Conservation (phyloP, 1,139 yeast species). For the Taphrina communis region DNA sequence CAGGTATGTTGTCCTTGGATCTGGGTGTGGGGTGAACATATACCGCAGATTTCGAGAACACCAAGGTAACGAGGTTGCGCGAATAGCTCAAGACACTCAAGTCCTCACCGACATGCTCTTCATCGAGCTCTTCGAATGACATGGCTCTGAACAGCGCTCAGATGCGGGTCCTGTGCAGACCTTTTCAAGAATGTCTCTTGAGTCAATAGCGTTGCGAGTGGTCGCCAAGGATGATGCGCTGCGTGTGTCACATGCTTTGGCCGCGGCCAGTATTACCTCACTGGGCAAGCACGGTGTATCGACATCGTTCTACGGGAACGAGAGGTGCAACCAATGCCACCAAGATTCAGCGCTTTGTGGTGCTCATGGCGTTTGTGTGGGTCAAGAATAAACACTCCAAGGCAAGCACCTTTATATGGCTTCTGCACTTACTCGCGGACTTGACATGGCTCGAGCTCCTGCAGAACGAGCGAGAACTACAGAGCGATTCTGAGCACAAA, state of each 20-base stretch:
- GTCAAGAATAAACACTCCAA: constrained; percentile 4
- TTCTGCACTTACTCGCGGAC: no score
- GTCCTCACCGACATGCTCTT: constrained; percentile 32
- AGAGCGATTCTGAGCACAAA: no score
- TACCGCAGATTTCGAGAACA: constrained; percentile 58
- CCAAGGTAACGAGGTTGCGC: constrained; percentile 46
- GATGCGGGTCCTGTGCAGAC: not conserved
- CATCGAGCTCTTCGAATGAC: constrained; percentile 29
- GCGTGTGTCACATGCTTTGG: constrained; percentile 10
- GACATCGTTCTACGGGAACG: not conserved
- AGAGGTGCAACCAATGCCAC: not conserved
- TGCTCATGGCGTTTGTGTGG: constrained; percentile 8
- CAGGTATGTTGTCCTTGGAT: constrained; percentile 76
- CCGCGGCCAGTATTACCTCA: not conserved
- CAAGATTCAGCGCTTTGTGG: constrained; percentile 2
- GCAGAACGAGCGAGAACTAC: not conserved
- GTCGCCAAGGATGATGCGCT: constrained; percentile 5
- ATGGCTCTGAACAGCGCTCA: not conserved
- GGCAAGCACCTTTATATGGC: not conserved
- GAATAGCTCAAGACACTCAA: constrained; percentile 34
- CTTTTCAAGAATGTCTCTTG: not conserved
- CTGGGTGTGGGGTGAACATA: constrained; percentile 81
- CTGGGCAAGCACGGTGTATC: not conserved
- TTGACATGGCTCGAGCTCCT: not conserved
- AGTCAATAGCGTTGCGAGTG: no score